These are phyloP conservation scores for Gonium pectorale DNA, from an alignment of 139 green algal genomes.

Conservation along the genomic window DNA sequence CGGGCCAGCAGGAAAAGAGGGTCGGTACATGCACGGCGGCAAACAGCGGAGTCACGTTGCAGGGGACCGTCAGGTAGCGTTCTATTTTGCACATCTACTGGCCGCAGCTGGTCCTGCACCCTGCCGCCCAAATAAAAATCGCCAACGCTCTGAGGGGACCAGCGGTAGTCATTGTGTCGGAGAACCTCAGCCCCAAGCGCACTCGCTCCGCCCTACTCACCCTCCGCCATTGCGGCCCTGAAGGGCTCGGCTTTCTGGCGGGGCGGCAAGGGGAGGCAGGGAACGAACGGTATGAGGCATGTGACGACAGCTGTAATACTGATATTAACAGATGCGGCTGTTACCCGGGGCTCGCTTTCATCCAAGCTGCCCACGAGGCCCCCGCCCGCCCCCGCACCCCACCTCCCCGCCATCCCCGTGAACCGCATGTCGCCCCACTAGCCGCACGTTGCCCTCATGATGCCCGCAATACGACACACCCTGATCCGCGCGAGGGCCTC, in stretches of 20 bases:
- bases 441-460: too few relatives aligned
- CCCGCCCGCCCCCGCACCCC: background rate
- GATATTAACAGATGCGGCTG: background rate
- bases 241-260: background rate
- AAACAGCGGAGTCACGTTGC: background rate
- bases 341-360: background rate
- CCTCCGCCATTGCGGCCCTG: slow-evolving; percentile 2
- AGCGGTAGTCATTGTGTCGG: background rate
- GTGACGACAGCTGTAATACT: background rate
- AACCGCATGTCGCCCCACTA: too few relatives aligned
- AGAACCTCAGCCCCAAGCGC: background rate
- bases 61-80: background rate
- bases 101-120: background rate
- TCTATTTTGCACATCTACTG: background rate
- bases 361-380: background rate
- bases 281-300: background rate
- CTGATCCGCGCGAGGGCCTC: background rate
- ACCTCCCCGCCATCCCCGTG: background rate
- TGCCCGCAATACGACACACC: background rate
- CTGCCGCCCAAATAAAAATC: background rate
- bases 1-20: background rate
- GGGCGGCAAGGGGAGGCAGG: background rate
- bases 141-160: background rate
- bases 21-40: too few relatives aligned
- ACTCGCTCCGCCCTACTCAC: background rate